Percentiles rank a stretch among this genome's conserved stretches.
Conservation (phyloP, 495 filamentous ascomycete species). For the Podospora pseudoanserina region DNA sequence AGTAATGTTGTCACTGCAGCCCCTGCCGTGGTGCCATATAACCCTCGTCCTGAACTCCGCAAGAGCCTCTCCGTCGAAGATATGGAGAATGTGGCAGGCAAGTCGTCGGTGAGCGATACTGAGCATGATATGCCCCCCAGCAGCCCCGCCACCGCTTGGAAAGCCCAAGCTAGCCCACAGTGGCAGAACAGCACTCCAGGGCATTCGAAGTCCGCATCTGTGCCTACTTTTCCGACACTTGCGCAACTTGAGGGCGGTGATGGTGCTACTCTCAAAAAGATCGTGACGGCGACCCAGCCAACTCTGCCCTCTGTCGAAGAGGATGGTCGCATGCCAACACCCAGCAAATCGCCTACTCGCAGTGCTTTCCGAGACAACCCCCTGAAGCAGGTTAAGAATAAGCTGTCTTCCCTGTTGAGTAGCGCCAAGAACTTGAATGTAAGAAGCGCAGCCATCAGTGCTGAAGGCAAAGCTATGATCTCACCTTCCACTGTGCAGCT, state of each 20-base stretch:
- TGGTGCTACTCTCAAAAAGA: constrained; percentile 52
- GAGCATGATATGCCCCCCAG: constrained; percentile 43
- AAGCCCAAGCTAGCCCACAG: constrained; percentile 35
- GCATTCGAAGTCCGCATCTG: constrained; percentile 55
- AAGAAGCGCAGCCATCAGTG: constrained; percentile 72
- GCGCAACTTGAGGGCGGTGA: constrained; percentile 34
- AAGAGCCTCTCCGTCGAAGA: constrained; percentile 59
- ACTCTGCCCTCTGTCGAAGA: constrained; percentile 41
- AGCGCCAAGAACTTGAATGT: constrained; percentile 79
- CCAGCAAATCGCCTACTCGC: constrained; percentile 65
- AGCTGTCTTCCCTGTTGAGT: constrained; percentile 81
- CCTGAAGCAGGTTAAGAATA: constrained; percentile 82
- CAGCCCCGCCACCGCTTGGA: constrained; percentile 39
- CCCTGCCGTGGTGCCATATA: constrained; percentile 34
- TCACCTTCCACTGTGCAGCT: constrained; percentile 42
- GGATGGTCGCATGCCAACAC: constrained; percentile 56
- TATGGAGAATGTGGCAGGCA: constrained; percentile 53
- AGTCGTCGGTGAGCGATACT: constrained; percentile 36
- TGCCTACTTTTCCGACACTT: constrained; percentile 49
- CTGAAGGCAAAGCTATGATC: constrained; percentile 59
- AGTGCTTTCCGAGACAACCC: constrained; percentile 65
- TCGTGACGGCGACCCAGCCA: constrained; percentile 61
- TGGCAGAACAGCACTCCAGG: constrained; percentile 33
- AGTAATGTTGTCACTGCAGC: constrained; percentile 22
- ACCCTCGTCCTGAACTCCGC: constrained; percentile 36